A percentile compares a stretch with the other conserved stretches of the same genome.
Conservation (phyloP, 306 rosid genomes). For the Prunus dulcis region DNA sequence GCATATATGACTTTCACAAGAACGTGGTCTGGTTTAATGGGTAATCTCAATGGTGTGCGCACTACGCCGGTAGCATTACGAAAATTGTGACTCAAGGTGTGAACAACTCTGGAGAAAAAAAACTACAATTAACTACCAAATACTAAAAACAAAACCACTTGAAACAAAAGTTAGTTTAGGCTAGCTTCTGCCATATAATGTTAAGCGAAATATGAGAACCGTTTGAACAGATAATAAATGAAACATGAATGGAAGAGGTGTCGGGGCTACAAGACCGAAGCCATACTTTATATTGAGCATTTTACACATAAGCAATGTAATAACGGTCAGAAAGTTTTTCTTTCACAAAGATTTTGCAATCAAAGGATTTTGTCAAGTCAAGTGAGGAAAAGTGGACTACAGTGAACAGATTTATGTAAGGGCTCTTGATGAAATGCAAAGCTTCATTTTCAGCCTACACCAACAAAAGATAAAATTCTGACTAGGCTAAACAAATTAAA, state of each 20-base stretch:
- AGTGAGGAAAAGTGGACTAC: neutral
- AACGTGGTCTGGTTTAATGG: constrained; percentile 62
- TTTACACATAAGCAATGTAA: neutral
- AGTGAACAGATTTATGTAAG: neutral
- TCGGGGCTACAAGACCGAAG: neutral
- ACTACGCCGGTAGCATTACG: constrained; percentile 71
- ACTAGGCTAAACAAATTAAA: neutral
- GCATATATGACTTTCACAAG: constrained; percentile 87
- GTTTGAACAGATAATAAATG: neutral
- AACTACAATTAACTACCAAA: constrained; percentile 9
- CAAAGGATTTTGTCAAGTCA: neutral
- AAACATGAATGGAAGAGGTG: no score
- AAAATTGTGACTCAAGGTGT: constrained; percentile 83
- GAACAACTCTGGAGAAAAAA: constrained; percentile 70
- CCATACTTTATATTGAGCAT: neutral
- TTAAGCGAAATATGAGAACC: neutral
- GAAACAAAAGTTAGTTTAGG: constrained; percentile 10
- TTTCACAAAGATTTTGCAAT: neutral
- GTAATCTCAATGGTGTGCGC: constrained; percentile 61
- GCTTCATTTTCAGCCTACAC: constrained; percentile 1
- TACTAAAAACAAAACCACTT: constrained; percentile 11
- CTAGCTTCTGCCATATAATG: neutral
- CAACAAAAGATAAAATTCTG: neutral
- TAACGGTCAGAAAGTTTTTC: neutral
- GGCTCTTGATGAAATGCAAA: neutral